Conservation (phyloP, 2,329 filamentous ascomycete genomes). For the Shiraia sp. region DNA sequence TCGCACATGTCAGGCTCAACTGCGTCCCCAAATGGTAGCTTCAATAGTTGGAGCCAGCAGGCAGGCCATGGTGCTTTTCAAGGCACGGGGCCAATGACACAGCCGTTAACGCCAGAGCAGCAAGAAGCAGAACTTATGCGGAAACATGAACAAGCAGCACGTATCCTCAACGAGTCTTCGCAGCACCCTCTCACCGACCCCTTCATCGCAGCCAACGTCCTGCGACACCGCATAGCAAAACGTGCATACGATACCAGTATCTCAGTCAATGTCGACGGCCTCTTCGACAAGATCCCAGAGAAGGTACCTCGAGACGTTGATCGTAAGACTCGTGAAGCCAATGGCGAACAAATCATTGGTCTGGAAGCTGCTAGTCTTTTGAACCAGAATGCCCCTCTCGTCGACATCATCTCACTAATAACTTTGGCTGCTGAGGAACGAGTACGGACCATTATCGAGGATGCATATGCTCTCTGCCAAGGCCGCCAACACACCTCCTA, state of each 20-base stretch:
- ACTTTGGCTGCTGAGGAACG: constrained; percentile 83
- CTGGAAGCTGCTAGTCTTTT: constrained; percentile 65
- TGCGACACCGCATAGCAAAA: constrained; percentile 61
- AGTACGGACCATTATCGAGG: constrained; percentile 74
- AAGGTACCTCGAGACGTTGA: constrained; percentile 33
- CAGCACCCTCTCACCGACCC: constrained; percentile 74
- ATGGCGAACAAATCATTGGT: constrained; percentile 64
- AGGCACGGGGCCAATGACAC: constrained; percentile 48
- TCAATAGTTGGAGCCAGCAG: constrained; percentile 50
- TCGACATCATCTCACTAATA: constrained; percentile 80
- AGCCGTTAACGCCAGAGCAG: constrained; percentile 66
- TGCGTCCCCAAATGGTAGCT: constrained; percentile 49
- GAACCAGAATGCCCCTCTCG: constrained; percentile 70
- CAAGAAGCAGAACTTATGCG: constrained; percentile 67
- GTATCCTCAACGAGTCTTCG: constrained; percentile 61
- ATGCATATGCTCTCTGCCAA: constrained; percentile 70
- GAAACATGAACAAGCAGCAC: constrained; percentile 68
- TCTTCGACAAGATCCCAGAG: constrained; percentile 49
- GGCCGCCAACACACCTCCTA: constrained; percentile 78
- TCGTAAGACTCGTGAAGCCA: constrained; percentile 56
- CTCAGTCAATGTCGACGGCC: constrained; percentile 61
- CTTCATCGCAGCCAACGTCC: constrained; percentile 67
- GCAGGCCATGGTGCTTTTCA: constrained; percentile 44
- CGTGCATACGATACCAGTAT: constrained; percentile 63
- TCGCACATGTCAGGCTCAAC: constrained; percentile 42